phyloP scores from a whole-genome alignment of 2,329 filamentous ascomycete genomes.

The Paraconiothyrium sp. region DNA sequence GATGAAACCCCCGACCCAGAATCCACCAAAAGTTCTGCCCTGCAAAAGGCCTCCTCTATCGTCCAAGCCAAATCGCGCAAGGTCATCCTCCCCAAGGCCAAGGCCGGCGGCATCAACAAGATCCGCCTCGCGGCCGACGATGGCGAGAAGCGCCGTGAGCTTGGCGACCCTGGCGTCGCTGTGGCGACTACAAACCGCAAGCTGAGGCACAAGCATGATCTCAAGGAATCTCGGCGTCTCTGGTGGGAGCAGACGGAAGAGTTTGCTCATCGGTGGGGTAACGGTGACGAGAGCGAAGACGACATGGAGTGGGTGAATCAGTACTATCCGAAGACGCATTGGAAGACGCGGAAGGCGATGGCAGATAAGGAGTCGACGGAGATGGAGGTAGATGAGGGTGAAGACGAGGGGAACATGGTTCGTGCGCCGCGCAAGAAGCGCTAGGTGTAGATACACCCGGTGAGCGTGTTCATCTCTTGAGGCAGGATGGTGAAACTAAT shows the following conservation, averaged over 20 bases:
- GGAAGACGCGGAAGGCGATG: constrained; percentile 6
- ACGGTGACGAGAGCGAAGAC: neutral
- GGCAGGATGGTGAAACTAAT: no score
- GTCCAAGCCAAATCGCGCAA: neutral
- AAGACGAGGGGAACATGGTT: neutral
- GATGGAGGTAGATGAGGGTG: neutral
- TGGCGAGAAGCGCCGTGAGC: no score
- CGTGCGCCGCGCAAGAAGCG: neutral
- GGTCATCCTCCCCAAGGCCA: neutral
- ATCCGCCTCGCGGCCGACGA: no score
- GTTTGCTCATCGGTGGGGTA: neutral
- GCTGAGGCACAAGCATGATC: neutral
- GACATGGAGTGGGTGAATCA: neutral
- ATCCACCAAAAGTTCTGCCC: no score
- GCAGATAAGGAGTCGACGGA: neutral
- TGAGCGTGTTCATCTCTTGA: no score
- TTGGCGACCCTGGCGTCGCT: neutral
- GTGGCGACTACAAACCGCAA: neutral
- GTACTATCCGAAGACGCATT: neutral
- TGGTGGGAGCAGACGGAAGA: constrained; percentile 7
- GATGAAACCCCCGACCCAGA: no score
- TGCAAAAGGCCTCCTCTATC: no score
- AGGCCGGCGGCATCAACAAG: neutral
- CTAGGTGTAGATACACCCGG: neutral
- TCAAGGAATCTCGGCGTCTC: neutral